Percentiles rank a stretch among this genome's conserved stretches.
phyloP scores from a whole-genome alignment of 1,139 yeast genomes.

The Barnettozyma hawaiiensis region DNA sequence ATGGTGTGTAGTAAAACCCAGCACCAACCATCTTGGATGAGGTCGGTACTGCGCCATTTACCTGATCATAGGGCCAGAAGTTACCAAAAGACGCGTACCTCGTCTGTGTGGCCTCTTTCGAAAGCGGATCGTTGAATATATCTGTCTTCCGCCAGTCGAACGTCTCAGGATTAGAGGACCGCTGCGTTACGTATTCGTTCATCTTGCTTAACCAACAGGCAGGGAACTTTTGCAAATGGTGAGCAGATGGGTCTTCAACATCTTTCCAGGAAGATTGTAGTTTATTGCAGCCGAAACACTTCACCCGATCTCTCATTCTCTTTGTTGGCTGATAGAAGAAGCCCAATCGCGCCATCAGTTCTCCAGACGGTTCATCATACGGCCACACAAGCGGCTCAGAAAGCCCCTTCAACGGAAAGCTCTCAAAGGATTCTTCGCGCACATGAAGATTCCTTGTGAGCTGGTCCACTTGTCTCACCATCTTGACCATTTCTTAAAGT shows the following conservation, averaged over 20 bases:
- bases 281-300: slow-evolving; percentile 58
- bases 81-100: slow-evolving; percentile 48
- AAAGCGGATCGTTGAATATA: slow-evolving; percentile 35
- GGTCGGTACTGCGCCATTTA: slow-evolving; percentile 38
- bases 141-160: slow-evolving; percentile 26
- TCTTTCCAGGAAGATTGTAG: slow-evolving; percentile 37
- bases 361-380: slow-evolving; percentile 33
- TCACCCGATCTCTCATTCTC: slow-evolving; percentile 40
- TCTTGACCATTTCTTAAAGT: not conserved
- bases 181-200: slow-evolving; percentile 23
- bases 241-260: slow-evolving; percentile 32
- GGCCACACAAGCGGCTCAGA: slow-evolving; percentile 31
- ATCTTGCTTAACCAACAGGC: slow-evolving; percentile 43
- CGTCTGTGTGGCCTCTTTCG: slow-evolving; percentile 34
- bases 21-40: slow-evolving; percentile 40
- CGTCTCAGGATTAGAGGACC: slow-evolving; percentile 13
- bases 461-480: not conserved
- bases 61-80: slow-evolving; percentile 50
- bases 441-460: not conserved
- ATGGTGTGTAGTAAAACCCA: slow-evolving; percentile 50
- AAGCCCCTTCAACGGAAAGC: slow-evolving; percentile 18
- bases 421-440: slow-evolving; percentile 31
- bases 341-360: slow-evolving; percentile 57
- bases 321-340: slow-evolving; percentile 61
- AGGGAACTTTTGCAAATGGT: slow-evolving; percentile 42